Conservation (phyloP, 2,329 filamentous ascomycete species). For the Botryotinia convoluta region DNA sequence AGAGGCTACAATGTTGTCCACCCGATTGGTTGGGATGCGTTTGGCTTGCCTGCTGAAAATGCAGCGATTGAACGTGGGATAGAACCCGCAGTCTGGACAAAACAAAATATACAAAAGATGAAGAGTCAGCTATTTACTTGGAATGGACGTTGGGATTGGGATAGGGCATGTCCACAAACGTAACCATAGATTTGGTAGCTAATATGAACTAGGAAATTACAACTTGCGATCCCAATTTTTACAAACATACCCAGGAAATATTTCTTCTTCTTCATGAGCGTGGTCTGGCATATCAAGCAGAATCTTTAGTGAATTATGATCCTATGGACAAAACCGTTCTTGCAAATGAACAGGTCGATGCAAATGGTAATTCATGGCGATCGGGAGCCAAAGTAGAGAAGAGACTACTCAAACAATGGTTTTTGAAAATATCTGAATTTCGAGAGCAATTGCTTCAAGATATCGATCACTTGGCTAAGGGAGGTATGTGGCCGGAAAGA, state of each 20-base stretch:
- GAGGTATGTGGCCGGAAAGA: conserved; percentile 74
- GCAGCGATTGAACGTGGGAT: conserved; percentile 81
- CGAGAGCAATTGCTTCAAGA: conserved; percentile 70
- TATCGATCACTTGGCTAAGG: conserved; percentile 61
- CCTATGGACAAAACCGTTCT: conserved; percentile 86
- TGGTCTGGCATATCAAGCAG: conserved; percentile 77
- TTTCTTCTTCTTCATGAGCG: conserved; percentile 74
- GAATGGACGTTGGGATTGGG: conserved; percentile 83
- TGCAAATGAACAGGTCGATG: conserved; percentile 91
- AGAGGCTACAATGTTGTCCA: conserved; percentile 73
- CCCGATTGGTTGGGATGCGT: conserved; percentile 95
- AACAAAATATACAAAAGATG: conserved; percentile 78
- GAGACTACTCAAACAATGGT: conserved; percentile 81
- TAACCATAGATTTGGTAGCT: conserved; percentile 19
- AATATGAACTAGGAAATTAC: conserved; percentile 64
- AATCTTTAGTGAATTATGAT: conserved; percentile 86
- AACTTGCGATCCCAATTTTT: conserved; percentile 82
- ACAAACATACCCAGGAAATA: conserved; percentile 84
- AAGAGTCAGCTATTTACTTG: conserved; percentile 75
- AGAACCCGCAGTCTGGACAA: conserved; percentile 76
- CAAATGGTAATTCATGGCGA: conserved; percentile 80
- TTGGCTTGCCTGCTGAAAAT: conserved; percentile 88
- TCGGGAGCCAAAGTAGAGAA: conserved; percentile 84
- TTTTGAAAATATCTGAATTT: conserved; percentile 78
- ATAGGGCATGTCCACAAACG: conserved; percentile 57